A percentile compares a stretch with the other conserved stretches of the same genome.
Evolutionary conservation across 768 basidiomycete genomes (phyloP).

Genomic region (Termitomyces sp.): DNA sequence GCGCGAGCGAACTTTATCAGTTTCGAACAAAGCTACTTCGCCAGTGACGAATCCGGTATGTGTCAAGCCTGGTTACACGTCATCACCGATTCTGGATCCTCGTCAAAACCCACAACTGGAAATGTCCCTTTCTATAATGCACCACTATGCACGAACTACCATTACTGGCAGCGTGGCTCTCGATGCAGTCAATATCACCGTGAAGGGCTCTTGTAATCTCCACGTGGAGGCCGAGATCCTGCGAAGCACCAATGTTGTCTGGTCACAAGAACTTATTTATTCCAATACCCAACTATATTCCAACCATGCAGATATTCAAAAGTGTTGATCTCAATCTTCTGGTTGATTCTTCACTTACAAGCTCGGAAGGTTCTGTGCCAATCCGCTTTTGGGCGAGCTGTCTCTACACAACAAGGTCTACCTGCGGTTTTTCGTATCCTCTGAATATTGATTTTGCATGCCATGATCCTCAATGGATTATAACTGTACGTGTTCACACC

Average conservation of each 20-base stretch:
- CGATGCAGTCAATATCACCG: slow-evolving; percentile 55
- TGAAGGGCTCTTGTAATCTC: slow-evolving; percentile 51
- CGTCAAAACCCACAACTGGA: slow-evolving; percentile 59
- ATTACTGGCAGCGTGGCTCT: slow-evolving; percentile 35
- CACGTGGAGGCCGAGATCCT: slow-evolving; percentile 57
- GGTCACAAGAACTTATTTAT: slow-evolving; percentile 56
- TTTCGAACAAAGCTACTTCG: slow-evolving; percentile 83
- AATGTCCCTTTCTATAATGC: slow-evolving; percentile 54
- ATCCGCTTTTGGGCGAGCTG: slow-evolving; percentile 28
- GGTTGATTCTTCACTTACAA: neutral
- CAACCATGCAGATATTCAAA: slow-evolving; percentile 37
- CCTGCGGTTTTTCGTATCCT: slow-evolving; percentile 36
- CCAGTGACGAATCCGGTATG: slow-evolving; percentile 77
- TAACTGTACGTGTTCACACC: slow-evolving; percentile 27
- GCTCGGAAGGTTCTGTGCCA: slow-evolving; percentile 32
- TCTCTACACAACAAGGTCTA: slow-evolving; percentile 37
- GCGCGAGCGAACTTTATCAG: slow-evolving; percentile 84
- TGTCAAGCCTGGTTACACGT: slow-evolving; percentile 67
- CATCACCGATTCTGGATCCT: slow-evolving; percentile 45
- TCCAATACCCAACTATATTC: slow-evolving; percentile 59
- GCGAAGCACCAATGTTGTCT: slow-evolving; percentile 55
- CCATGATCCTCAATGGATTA: slow-evolving; percentile 23
- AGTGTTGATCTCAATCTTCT: slow-evolving; percentile 7
- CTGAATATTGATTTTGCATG: slow-evolving; percentile 38
- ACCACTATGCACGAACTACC: slow-evolving; percentile 41